phyloP scores from a whole-genome alignment of 371 early-diverging fungal genomes.

The Coemansia sp. region DNA sequence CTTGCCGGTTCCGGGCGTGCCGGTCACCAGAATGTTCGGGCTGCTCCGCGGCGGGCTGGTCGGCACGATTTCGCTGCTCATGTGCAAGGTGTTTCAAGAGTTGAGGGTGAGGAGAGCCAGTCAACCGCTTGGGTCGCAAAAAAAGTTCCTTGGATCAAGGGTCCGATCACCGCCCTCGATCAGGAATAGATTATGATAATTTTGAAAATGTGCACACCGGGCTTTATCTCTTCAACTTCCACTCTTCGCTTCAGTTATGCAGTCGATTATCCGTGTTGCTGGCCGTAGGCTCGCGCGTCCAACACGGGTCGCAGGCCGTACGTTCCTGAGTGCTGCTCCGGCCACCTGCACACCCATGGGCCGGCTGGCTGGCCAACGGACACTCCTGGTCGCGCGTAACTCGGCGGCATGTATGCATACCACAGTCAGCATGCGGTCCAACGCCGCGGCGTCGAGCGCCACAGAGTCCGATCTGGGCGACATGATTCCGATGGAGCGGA shows the following conservation, averaged over 20 bases:
- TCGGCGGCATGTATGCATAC: not conserved
- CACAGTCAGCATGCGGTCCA: not conserved
- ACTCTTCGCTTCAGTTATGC: not conserved
- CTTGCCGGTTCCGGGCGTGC: conserved; percentile 98
- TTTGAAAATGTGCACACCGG: not conserved
- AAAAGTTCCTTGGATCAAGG: not conserved
- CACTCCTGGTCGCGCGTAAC: not conserved
- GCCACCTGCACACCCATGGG: not conserved
- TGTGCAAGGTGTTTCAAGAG: not conserved
- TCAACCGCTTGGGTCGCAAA: not conserved
- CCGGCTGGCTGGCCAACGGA: not conserved
- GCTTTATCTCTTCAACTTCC: not conserved
- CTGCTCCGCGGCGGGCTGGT: conserved; percentile 44
- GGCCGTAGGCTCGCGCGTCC: not conserved
- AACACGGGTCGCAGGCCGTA: not conserved
- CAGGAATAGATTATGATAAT: not conserved
- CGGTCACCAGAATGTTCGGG: conserved; percentile 89
- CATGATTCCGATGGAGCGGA: conserved; percentile 50
- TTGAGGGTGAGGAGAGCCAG: not conserved
- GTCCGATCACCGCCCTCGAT: not conserved
- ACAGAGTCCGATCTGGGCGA: conserved; percentile 32
- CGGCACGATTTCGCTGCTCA: conserved; percentile 18
- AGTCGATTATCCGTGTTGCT: conserved; percentile 2
- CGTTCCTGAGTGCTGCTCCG: not conserved
- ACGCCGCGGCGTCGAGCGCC: not conserved